Evolutionary conservation across 2,329 filamentous ascomycete genomes (phyloP).

Genomic region (Graphiopsis chlorocephala): DNA sequence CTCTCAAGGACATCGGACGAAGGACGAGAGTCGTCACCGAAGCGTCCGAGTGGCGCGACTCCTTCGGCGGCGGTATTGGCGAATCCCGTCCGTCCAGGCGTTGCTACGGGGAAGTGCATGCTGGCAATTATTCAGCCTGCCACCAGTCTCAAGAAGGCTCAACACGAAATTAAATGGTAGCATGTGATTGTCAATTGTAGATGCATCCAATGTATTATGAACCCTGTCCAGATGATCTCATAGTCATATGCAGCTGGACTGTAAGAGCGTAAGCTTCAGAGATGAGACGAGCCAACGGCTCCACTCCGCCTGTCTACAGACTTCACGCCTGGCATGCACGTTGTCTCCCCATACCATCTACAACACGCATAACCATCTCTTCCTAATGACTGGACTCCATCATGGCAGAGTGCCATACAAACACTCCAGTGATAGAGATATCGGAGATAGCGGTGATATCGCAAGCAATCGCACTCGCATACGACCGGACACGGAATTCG

Average conservation of each 20-base stretch:
- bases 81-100: neutral
- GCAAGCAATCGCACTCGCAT: neutral
- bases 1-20: neutral
- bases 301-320: neutral
- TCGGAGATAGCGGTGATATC: neutral
- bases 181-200: neutral
- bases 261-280: neutral
- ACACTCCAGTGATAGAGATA: neutral
- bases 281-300: neutral
- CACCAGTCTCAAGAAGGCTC: neutral
- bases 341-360: neutral
- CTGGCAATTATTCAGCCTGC: neutral
- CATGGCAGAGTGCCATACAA: neutral
- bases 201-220: neutral
- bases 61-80: neutral
- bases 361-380: neutral
- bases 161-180: neutral
- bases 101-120: neutral
- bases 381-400: neutral
- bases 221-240: neutral
- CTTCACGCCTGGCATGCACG: neutral
- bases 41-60: neutral
- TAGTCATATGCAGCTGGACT: neutral
- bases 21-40: slow-evolving; percentile 5
- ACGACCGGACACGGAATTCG: neutral